Conservation (phyloP, 257 asterid species). For the Eustoma russellianum region DNA sequence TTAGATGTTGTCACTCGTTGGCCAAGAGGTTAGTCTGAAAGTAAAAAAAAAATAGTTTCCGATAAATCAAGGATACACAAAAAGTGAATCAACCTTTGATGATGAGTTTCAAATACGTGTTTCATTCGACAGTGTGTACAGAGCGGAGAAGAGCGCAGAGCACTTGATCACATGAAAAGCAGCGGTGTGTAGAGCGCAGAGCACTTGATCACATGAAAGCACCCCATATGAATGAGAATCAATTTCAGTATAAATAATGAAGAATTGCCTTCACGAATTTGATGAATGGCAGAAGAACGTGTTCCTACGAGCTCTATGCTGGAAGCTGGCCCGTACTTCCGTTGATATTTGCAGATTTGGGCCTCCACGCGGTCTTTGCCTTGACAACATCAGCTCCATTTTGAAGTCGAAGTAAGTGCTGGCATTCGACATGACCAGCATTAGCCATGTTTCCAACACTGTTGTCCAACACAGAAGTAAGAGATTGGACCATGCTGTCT, state of each 20-base stretch:
- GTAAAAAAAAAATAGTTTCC: no score
- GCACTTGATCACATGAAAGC: not conserved
- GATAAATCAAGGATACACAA: no score
- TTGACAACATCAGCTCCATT: constrained; percentile 80
- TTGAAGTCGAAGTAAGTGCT: constrained; percentile 84
- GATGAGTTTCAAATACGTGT: no score
- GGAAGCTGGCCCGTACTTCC: constrained; percentile 28
- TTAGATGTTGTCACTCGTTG: no score
- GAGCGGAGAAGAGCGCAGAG: no score
- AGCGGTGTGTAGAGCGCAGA: no score
- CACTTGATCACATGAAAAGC: no score
- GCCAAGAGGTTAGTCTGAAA: no score
- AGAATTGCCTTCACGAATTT: constrained; percentile 9
- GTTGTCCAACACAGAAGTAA: constrained; percentile 49
- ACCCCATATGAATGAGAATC: constrained; percentile 15
- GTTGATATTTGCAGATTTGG: constrained; percentile 37
- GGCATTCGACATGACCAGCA: constrained; percentile 58
- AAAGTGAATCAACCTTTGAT: no score
- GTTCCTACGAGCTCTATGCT: constrained; percentile 17
- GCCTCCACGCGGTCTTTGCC: constrained; percentile 91
- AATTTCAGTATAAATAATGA: constrained; percentile 12
- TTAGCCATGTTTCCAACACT: constrained; percentile 27
- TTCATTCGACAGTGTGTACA: no score
- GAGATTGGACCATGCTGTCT: constrained; percentile 94
- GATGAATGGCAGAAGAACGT: constrained; percentile 5